Conservation (phyloP, 352 stramenopile genomes). For the Phytophthora pseudosyringae region DNA sequence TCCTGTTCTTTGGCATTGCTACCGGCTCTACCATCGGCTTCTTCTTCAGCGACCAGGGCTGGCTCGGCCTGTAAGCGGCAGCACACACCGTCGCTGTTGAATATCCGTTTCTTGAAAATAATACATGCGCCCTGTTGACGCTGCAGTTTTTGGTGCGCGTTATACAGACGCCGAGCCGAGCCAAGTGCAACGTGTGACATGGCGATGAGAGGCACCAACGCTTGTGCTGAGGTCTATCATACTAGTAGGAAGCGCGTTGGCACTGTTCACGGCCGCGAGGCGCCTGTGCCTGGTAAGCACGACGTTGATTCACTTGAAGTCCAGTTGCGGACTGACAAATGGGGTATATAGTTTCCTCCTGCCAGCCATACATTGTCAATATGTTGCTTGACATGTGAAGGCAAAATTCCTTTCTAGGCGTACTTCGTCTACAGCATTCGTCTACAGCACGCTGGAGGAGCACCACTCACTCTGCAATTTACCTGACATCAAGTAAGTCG, state of each 20-base stretch:
- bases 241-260: background rate
- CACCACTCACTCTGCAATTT: slow-evolving; percentile 27
- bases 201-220: background rate
- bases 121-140: background rate
- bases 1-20: slow-evolving; percentile 60
- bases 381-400: background rate
- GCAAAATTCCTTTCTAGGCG: slow-evolving; percentile 5
- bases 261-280: background rate
- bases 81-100: background rate
- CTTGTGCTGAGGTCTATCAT: too few species aligned
- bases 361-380: background rate
- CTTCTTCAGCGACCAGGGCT: slow-evolving; percentile 55
- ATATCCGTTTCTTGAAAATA: background rate
- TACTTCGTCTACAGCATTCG: slow-evolving; percentile 3
- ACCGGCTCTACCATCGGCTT: slow-evolving; percentile 57
- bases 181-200: slow-evolving; percentile 10
- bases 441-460: background rate
- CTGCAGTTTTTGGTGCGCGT: slow-evolving; percentile 2
- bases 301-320: background rate
- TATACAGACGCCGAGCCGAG: slow-evolving; percentile 8
- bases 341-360: background rate
- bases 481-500: slow-evolving; percentile 12
- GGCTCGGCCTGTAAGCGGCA: slow-evolving; percentile 46
- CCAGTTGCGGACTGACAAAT: background rate
- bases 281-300: slow-evolving; percentile 5